Percentiles rank a stretch among this genome's conserved stretches.
Conservation (phyloP, 2,329 filamentous ascomycete species). For the Ploettnerulaceae sp. region DNA sequence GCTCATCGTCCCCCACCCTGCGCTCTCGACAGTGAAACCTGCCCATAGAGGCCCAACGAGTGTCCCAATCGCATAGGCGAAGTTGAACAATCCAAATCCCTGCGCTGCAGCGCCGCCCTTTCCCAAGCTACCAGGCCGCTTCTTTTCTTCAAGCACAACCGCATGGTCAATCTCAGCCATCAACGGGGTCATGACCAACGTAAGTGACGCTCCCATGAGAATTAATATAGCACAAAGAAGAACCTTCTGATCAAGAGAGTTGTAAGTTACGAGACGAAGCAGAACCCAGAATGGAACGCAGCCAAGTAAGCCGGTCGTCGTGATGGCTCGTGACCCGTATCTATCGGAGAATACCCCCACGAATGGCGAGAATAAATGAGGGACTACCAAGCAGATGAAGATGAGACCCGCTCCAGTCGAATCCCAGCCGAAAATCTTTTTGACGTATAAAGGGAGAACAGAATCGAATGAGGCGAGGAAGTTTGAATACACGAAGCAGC, state of each 20-base stretch:
- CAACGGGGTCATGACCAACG: conserved; percentile 56
- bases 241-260: conserved; percentile 57
- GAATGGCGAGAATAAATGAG: conserved; percentile 54
- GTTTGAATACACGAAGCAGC: conserved; percentile 42
- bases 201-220: conserved; percentile 52
- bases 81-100: conserved; percentile 52
- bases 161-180: conserved; percentile 64
- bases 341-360: conserved; percentile 45
- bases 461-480: conserved; percentile 50
- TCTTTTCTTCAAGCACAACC: conserved; percentile 46
- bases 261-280: conserved; percentile 57
- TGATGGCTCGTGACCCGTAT: conserved; percentile 57
- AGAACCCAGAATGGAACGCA: conserved; percentile 56
- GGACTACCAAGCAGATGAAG: conserved; percentile 54
- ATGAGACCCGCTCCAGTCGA: conserved; percentile 53
- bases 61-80: conserved; percentile 47
- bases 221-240: conserved; percentile 60
- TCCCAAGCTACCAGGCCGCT: conserved; percentile 22
- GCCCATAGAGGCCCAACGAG: conserved; percentile 50
- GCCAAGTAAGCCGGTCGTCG: conserved; percentile 53
- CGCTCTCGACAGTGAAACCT: conserved; percentile 43
- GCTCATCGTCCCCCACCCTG: conserved; percentile 50
- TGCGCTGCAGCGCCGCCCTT: conserved; percentile 47
- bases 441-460: conserved; percentile 50
- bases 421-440: conserved; percentile 48